A percentile compares a stretch with the other conserved stretches of the same genome.
phyloP scores from a whole-genome alignment of 1,284 basidiomycete genomes.

The Xerocomus subilludens region DNA sequence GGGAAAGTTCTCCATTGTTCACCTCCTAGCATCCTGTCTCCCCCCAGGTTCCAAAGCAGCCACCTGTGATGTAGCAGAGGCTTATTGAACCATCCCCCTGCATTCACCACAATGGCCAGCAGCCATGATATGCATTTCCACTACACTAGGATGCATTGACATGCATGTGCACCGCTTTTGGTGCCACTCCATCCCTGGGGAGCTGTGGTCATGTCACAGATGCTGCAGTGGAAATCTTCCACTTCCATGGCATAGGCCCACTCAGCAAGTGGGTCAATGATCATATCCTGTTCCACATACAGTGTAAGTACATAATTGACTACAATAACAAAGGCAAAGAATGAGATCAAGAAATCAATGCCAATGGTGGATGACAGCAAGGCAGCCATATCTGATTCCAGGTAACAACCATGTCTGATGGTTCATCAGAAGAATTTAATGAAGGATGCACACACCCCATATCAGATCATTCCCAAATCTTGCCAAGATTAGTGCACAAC shows the following conservation, averaged over 20 bases:
- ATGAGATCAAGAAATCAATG: too few species aligned
- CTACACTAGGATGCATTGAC: too few species aligned
- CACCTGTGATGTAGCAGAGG: not conserved
- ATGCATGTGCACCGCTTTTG: not conserved
- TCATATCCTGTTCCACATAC: not conserved
- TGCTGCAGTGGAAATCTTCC: not conserved
- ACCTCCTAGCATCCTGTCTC: not conserved
- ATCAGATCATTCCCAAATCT: fast-evolving
- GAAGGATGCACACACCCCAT: not conserved
- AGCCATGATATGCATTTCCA: not conserved
- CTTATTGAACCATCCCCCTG: not conserved
- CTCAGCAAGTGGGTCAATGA: not conserved
- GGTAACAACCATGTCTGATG: fast-evolving
- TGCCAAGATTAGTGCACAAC: not conserved
- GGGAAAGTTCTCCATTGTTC: constrained; percentile 10
- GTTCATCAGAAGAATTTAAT: constrained; percentile 3
- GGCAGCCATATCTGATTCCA: not conserved
- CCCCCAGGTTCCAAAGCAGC: not conserved
- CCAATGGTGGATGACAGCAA: too few species aligned
- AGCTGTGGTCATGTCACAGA: not conserved
- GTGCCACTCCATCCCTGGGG: not conserved
- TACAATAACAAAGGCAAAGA: too few species aligned
- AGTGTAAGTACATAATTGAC: too few species aligned
- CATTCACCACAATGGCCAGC: not conserved
- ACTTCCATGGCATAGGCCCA: not conserved